phyloP scores from a whole-genome alignment of 2,329 filamentous ascomycete species.

The Scedosporium minutisporum region DNA sequence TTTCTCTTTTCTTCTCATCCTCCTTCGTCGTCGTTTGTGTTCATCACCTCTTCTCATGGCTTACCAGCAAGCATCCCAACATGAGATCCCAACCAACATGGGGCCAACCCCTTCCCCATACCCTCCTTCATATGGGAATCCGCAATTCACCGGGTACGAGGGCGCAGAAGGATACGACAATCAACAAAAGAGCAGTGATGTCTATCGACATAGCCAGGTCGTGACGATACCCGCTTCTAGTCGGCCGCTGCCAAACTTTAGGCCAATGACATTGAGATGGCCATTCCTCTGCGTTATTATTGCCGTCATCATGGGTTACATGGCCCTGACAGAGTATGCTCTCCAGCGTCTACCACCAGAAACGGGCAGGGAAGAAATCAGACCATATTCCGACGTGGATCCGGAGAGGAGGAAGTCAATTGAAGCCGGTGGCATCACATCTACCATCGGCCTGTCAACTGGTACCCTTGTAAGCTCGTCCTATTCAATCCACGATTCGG shows the following conservation, averaged over 20 bases:
- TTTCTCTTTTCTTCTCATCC: conserved; percentile 2
- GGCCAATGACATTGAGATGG: neutral
- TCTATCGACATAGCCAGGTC: neutral
- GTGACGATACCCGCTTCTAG: neutral
- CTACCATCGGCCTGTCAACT: neutral
- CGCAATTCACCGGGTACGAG: neutral
- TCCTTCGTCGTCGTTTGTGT: no score
- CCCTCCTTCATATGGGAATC: neutral
- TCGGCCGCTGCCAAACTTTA: neutral
- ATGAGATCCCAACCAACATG: neutral
- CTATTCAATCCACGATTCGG: neutral
- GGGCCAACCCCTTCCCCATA: neutral
- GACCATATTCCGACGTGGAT: neutral
- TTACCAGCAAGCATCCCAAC: conserved; percentile 3
- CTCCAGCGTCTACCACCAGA: neutral
- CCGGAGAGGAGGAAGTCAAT: neutral
- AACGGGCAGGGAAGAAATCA: neutral
- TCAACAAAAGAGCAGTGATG: neutral
- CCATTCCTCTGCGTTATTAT: neutral
- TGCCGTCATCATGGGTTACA: neutral
- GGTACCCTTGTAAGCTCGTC: neutral
- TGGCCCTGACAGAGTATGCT: conserved; percentile 3
- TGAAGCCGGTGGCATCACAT: neutral
- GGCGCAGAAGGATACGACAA: neutral
- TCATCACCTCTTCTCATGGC: neutral